Evolutionary conservation across 306 rosid genomes (phyloP).

Genomic region (Prunus campanulata): DNA sequence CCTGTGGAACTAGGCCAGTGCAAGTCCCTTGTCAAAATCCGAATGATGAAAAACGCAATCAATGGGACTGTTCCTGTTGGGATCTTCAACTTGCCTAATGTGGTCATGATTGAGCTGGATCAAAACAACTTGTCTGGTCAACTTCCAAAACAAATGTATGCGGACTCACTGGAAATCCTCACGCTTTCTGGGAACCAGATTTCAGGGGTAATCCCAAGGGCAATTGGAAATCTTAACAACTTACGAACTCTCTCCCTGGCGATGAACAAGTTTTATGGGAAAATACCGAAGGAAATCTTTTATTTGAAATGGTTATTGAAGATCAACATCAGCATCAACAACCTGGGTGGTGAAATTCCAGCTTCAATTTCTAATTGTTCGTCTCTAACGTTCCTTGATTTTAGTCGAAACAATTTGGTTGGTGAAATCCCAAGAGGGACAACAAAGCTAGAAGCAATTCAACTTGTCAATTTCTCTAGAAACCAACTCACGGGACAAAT

Average conservation of each 20-base stretch:
- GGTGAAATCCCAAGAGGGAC: slow-evolving; percentile 65
- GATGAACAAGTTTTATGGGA: slow-evolving; percentile 45
- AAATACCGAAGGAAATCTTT: slow-evolving; percentile 51
- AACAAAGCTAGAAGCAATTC: slow-evolving; percentile 26
- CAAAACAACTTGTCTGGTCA: slow-evolving; percentile 54
- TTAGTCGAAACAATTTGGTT: slow-evolving; percentile 48
- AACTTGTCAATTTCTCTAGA: slow-evolving; percentile 43
- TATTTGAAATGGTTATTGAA: slow-evolving; percentile 14
- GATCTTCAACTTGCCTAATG: slow-evolving; percentile 49
- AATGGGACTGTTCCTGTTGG: slow-evolving; percentile 61
- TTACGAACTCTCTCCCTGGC: slow-evolving; percentile 50
- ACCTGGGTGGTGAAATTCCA: slow-evolving; percentile 53
- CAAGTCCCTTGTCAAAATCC: slow-evolving; percentile 43
- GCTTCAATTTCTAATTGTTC: slow-evolving; percentile 32
- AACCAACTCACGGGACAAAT: slow-evolving; percentile 52
- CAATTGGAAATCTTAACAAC: slow-evolving; percentile 37
- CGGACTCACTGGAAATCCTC: slow-evolving; percentile 36
- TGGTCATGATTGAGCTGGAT: slow-evolving; percentile 34
- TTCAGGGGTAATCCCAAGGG: slow-evolving; percentile 57
- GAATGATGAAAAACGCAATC: slow-evolving; percentile 49
- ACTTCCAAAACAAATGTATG: slow-evolving; percentile 47
- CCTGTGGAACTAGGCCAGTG: slow-evolving; percentile 60
- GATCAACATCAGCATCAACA: slow-evolving; percentile 61
- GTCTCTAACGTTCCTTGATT: slow-evolving; percentile 46
- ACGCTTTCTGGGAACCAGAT: slow-evolving; percentile 47